Evolutionary conservation across 352 stramenopile genomes (phyloP).

Genomic region (Phytopythium montanum): DNA sequence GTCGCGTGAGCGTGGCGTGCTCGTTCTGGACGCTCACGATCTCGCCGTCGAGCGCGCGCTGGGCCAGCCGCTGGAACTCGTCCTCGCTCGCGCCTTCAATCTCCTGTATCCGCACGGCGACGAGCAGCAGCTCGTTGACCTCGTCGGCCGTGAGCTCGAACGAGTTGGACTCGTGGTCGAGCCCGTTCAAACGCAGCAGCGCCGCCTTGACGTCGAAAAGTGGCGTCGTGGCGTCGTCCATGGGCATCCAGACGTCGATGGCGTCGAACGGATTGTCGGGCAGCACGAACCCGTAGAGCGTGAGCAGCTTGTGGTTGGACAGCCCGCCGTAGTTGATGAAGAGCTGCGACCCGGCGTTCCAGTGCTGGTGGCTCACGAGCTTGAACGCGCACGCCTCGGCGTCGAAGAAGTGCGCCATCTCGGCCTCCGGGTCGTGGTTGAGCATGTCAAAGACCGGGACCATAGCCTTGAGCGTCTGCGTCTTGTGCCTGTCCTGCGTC

Average conservation of each 20-base stretch:
- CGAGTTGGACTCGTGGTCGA: constrained; percentile 53
- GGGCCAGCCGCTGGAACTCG: constrained; percentile 29
- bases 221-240: constrained; percentile 42
- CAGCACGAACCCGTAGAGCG: constrained; percentile 79
- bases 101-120: constrained; percentile 57
- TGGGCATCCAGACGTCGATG: constrained; percentile 71
- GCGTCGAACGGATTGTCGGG: constrained; percentile 62
- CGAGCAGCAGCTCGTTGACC: constrained; percentile 62
- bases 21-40: constrained; percentile 56
- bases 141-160: constrained; percentile 67
- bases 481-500: constrained; percentile 23
- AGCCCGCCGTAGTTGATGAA: constrained; percentile 80
- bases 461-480: constrained; percentile 68
- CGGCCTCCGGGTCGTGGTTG: constrained; percentile 73
- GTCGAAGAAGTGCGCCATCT: constrained; percentile 75
- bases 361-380: constrained; percentile 75
- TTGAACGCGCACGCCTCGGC: constrained; percentile 40
- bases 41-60: constrained; percentile 50
- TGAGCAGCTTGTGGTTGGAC: constrained; percentile 81
- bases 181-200: constrained; percentile 38
- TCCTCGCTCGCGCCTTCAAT: constrained; percentile 46
- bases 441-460: constrained; percentile 86
- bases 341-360: constrained; percentile 61
- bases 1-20: constrained; percentile 33
- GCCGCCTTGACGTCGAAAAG: constrained; percentile 43